Base-by-base conservation (phyloP, 768 basidiomycete genomes). In the Boletus sensibilis region DNA sequence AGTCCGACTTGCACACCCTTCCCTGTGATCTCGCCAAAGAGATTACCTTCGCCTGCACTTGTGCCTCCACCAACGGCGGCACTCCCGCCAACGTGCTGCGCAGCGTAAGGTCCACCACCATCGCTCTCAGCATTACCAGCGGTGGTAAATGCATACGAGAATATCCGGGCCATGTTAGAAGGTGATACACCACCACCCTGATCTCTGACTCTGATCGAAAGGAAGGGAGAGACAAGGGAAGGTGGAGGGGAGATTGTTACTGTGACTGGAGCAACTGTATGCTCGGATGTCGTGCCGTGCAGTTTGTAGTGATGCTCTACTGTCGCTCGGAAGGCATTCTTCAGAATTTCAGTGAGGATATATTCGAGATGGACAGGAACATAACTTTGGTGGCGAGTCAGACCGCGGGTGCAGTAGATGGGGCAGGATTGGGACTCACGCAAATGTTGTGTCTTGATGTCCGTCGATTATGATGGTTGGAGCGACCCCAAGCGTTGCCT, bases 131-230 rank as follows among this genome's bases (percentile, higher is more conserved):
- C 61, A 41, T 79, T 74, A 7, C 85, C 87, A 4, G 91, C 92
- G 5, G 93, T 94, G 5, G 92, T 94, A 69, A 94, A 95, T 7
- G 91, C 91, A 69, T 95, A 95, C 18, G 92, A 92, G 72, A 95
- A 95, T 53, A 95, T 89, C 43, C 84, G 82, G 20, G 80, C 75
- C 79, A 94, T 82, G 68, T 94, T 83, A 11, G 79, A 74, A 3
- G 85, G 85, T 0, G 86, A 79, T 33, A 95, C 85, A 9, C 93
- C 93, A 11, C 93, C 93, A 4, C 93, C 93, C 64, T 92, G 86
- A 64, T 95, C 93, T 31, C 93, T 82, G 20, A 95, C 78, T 38
- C 93, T 80, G 43, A 95, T 78, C 31, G 88, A 89, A 54, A 94
- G 81, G 67, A 82, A 88, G 54, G 71, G 66, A 6, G 72, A 61